Percentiles rank a stretch among this genome's conserved stretches.
Conservation (phyloP, 805 yeast genomes). For the Pichia rugopelliculosa region DNA sequence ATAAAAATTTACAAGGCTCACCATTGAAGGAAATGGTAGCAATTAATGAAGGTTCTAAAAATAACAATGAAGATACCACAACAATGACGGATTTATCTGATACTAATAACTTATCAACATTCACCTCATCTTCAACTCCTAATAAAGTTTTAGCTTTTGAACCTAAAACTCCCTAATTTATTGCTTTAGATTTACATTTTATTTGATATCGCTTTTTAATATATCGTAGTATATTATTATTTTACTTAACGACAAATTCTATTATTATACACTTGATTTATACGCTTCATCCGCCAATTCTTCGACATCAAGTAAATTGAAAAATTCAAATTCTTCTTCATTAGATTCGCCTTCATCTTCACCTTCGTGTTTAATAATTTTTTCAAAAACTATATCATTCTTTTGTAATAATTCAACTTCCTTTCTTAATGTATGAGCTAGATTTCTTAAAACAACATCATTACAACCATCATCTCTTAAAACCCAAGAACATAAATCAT, state of each 20-base stretch:
- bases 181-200: not conserved
- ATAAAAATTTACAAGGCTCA: not conserved
- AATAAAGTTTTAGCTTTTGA: not conserved
- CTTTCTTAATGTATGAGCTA: conserved; percentile 59
- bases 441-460: conserved; percentile 49
- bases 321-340: conserved; percentile 32
- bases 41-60: not conserved
- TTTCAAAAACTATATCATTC: conserved; percentile 49
- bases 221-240: not conserved
- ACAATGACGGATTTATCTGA: conserved; percentile 1
- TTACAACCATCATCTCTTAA: conserved; percentile 47
- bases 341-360: conserved; percentile 31
- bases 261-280: not conserved
- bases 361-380: conserved; percentile 33
- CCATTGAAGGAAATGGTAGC: conserved; percentile 3
- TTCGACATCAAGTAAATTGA: conserved; percentile 52
- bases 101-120: not conserved
- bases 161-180: conserved; percentile 6
- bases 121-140: not conserved
- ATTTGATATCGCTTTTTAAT: not conserved
- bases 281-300: conserved; percentile 47
- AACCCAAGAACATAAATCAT: conserved; percentile 74
- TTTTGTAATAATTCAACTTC: conserved; percentile 34
- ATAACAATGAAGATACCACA: not conserved
- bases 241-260: not conserved